phyloP scores from a whole-genome alignment of 78 protist genomes.

The Emiliania huxleyi region DNA sequence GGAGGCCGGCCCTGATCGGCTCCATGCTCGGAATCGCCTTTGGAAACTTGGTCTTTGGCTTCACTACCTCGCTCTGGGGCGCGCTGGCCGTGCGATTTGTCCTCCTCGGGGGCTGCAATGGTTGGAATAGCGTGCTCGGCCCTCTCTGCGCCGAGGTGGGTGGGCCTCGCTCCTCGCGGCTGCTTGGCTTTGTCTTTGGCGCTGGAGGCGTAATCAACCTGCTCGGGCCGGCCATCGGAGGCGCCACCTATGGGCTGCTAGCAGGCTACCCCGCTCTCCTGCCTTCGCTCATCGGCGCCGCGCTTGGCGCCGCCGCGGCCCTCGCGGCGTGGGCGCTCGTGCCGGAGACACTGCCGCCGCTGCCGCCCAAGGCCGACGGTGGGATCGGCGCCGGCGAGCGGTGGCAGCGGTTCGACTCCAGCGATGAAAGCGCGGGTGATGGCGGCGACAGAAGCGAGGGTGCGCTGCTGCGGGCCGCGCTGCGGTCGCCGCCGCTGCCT shows the following conservation, averaged over 20 bases:
- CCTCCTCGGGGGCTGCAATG: neutral
- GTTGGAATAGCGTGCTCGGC: neutral
- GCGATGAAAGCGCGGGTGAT: too few relatives aligned
- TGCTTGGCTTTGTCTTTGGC: neutral
- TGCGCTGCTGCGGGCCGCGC: neutral
- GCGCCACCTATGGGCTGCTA: neutral
- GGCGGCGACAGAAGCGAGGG: neutral
- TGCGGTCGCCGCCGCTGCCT: neutral
- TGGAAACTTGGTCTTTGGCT: neutral
- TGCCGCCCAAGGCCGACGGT: neutral
- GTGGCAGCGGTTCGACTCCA: too few relatives aligned
- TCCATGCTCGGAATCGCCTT: neutral
- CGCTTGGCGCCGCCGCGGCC: neutral
- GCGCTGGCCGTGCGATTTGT: neutral
- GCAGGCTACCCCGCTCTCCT: neutral
- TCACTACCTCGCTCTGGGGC: neutral
- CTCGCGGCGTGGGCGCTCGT: neutral
- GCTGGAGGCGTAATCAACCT: neutral
- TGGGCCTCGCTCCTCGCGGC: neutral
- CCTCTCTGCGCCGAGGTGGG: neutral
- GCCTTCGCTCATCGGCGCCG: constrained; percentile 9
- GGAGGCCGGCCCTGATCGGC: neutral
- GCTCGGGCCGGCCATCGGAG: neutral
- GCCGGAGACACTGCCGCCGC: neutral
- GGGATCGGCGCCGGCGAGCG: neutral